A percentile compares a stretch with the other conserved stretches of the same genome.
phyloP scores from a whole-genome alignment of 306 rosid genomes.

The Quercus dentata region DNA sequence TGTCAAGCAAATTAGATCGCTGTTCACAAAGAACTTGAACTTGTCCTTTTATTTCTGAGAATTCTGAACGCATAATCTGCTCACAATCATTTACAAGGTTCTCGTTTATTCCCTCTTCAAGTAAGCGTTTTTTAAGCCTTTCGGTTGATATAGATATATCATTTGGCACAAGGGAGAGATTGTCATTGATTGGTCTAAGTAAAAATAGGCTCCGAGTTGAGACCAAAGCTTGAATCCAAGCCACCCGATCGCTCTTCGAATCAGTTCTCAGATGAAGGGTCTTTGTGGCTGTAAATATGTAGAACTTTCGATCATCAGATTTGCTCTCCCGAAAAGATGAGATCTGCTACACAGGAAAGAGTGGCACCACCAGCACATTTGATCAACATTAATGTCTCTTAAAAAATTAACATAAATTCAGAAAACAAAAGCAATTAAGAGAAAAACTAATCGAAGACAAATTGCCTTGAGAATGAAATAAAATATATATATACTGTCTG shows the following conservation, averaged over 20 bases:
- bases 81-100: conserved; percentile 73
- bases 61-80: conserved; percentile 83
- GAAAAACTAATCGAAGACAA: background rate
- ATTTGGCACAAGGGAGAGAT: conserved; percentile 50
- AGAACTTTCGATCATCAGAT: conserved; percentile 79
- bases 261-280: conserved; percentile 93
- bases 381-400: background rate
- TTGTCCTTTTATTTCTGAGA: conserved; percentile 69
- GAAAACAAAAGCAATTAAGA: background rate
- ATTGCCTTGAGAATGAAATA: background rate
- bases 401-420: background rate
- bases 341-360: conserved; percentile 37
- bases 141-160: conserved; percentile 70
- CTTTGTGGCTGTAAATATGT: conserved; percentile 88
- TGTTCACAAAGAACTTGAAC: conserved; percentile 61
- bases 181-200: conserved; percentile 36
- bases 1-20: conserved; percentile 73
- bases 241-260: conserved; percentile 76
- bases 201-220: conserved; percentile 70
- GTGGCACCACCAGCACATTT: background rate
- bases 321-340: conserved; percentile 93
- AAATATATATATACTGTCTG: background rate
- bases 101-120: conserved; percentile 74
- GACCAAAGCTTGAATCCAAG: conserved; percentile 87
- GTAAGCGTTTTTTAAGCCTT: conserved; percentile 63